Base-by-base conservation (phyloP, 139 green algal species). In the Chlamydomonas asymmetrica region DNA sequence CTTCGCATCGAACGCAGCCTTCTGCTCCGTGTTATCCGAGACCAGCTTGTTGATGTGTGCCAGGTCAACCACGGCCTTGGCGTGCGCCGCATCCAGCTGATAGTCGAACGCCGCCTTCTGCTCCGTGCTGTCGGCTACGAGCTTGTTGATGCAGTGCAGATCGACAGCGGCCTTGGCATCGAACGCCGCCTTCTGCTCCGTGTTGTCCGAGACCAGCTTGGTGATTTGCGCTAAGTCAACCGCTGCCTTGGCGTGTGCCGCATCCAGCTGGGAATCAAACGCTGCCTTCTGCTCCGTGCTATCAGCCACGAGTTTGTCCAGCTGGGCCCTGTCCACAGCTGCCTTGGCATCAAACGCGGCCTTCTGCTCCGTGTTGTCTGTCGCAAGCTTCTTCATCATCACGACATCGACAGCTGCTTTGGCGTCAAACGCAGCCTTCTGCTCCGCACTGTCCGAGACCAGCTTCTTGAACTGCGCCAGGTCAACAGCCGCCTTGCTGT, bases 391-490 rank as follows among this genome's bases (percentile, higher is more conserved):
- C 39, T 75, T n/a, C n/a, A n/a, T n/a, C n/a, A n/a, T n/a, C n/a
- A n/a, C n/a, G n/a, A n/a, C n/a, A n/a, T n/a, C n/a, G n/a, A n/a
- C n/a, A n/a, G n/a, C n/a, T n/a, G n/a, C n/a, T n/a, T n/a, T n/a
- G n/a, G n/a, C n/a, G 18, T 75, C 68, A 18, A 66, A 75, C 0
- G 37, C 68, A 37, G 68, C 54, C 68, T 75, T 75, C 54, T 75
- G 52, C 54, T 75, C 68, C 27, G 39, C 10, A 52, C 66, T 75
- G 31, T 75, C 68, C 23, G 40, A 25, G 27, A 75, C 69, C 39
- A 75, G 66, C 56, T 75, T 75, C 39, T 75, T 56, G n/a, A 75
- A 75, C 68, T 75, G 68, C 31, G 68, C 68, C 68, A 63, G 37
- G 25, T 73, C 66, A 5, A 73, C 66, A 34, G 63, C 34, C 32